phyloP scores from a whole-genome alignment of 306 rosid genomes.

The Pueraria montana region DNA sequence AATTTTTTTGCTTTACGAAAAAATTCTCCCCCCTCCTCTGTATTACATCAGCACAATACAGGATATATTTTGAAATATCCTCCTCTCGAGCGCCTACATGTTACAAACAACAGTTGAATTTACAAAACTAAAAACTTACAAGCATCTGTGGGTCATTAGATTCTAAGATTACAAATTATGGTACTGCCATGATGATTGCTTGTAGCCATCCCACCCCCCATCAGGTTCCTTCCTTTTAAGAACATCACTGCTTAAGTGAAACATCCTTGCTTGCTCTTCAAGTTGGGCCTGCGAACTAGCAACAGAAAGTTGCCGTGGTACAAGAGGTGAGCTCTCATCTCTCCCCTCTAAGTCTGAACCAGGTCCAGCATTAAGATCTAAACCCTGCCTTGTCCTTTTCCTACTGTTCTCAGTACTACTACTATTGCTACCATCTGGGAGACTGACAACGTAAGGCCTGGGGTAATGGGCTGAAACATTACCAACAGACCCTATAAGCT shows the following conservation, averaged over 20 bases:
- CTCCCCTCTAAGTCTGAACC: constrained; percentile 72
- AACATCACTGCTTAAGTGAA: not conserved
- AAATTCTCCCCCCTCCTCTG: constrained; percentile 44
- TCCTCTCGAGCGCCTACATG: constrained; percentile 44
- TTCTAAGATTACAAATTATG: constrained; percentile 31
- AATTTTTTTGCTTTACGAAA: constrained; percentile 21
- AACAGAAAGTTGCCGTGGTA: constrained; percentile 66
- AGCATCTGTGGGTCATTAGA: constrained; percentile 41
- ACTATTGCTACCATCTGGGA: constrained; percentile 63
- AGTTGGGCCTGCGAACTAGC: constrained; percentile 63
- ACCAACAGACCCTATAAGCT: constrained; percentile 64
- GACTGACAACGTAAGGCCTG: constrained; percentile 66
- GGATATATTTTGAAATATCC: constrained; percentile 33
- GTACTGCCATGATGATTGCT: constrained; percentile 66
- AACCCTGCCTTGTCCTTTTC: constrained; percentile 73
- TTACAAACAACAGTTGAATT: constrained; percentile 45
- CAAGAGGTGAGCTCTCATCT: constrained; percentile 57
- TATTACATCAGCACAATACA: constrained; percentile 44
- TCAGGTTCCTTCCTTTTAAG: constrained; percentile 55
- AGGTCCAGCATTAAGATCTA: constrained; percentile 85
- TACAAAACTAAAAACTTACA: constrained; percentile 61
- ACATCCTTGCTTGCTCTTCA: constrained; percentile 70
- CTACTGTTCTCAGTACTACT: constrained; percentile 59
- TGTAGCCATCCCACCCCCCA: too few species aligned
- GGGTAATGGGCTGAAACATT: constrained; percentile 64